Percentiles rank a stretch among this genome's conserved stretches.
phyloP scores from a whole-genome alignment of 164 flowering plant genomes.

The Warburgia ugandensis region DNA sequence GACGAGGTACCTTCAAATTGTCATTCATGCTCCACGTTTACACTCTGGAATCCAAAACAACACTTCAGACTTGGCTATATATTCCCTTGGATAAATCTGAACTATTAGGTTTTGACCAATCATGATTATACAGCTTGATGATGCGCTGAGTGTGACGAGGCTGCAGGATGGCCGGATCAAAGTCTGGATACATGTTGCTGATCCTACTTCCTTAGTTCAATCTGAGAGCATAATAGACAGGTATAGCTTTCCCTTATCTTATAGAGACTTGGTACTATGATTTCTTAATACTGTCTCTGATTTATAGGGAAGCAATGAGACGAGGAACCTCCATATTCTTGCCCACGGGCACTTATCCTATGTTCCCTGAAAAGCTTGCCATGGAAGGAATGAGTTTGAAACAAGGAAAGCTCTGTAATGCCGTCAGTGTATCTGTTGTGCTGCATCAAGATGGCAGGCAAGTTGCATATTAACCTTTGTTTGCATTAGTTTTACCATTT shows the following conservation, averaged over 20 bases:
- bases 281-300: too few relatives aligned
- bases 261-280: too few relatives aligned
- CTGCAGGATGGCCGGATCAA: conserved; percentile 87
- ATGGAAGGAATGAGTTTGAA: conserved; percentile 93
- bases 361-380: conserved; percentile 97
- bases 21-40: too few relatives aligned
- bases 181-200: conserved; percentile 96
- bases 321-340: conserved; percentile 91
- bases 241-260: conserved; percentile 24
- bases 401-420: conserved; percentile 75
- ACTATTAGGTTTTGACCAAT: too few relatives aligned
- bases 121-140: conserved; percentile 99
- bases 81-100: too few relatives aligned
- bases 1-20: conserved; percentile 69
- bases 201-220: conserved; percentile 67
- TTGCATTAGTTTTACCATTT: neutral
- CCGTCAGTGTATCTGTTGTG: conserved; percentile 79
- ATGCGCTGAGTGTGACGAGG: conserved; percentile 87
- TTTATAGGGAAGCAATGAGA: conserved; percentile 78
- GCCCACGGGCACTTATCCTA: conserved; percentile 89
- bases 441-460: conserved; percentile 89
- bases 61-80: too few relatives aligned
- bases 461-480: neutral
- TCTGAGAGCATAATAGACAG: conserved; percentile 77
- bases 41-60: too few relatives aligned